Evolutionary conservation across 2,329 filamentous ascomycete species (phyloP).

Genomic region (Amphichorda felina): DNA sequence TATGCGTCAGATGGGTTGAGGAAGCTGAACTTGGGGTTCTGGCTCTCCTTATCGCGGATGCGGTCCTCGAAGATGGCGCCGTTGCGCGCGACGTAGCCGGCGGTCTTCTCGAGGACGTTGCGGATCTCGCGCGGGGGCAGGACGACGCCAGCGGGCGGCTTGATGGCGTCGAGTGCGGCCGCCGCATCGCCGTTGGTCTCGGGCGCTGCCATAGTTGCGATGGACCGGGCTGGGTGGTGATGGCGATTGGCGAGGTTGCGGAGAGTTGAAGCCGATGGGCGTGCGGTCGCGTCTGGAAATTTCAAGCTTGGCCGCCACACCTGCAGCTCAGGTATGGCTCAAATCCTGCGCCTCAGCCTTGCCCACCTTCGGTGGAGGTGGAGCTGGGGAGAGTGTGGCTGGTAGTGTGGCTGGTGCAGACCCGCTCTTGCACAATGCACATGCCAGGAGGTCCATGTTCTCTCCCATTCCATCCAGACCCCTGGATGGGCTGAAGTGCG

Average conservation of each 20-base stretch:
- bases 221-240: no score
- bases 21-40: constrained; percentile 88
- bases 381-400: no score
- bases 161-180: constrained; percentile 52
- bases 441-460: no score
- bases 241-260: not conserved
- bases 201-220: constrained; percentile 4
- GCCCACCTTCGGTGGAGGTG: no score
- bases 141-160: constrained; percentile 72
- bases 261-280: not conserved
- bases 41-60: constrained; percentile 72
- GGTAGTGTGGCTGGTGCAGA: no score
- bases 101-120: constrained; percentile 81
- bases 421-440: no score
- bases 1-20: constrained; percentile 72
- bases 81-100: constrained; percentile 72
- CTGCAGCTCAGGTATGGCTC: no score
- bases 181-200: constrained; percentile 17
- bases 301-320: not conserved
- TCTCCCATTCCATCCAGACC: no score
- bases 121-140: constrained; percentile 84
- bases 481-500: no score
- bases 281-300: not conserved
- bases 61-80: constrained; percentile 65
- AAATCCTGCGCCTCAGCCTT: no score